Base-by-base conservation (phyloP, 495 filamentous ascomycete genomes). In the Pyrenopolyporus hunteri region DNA sequence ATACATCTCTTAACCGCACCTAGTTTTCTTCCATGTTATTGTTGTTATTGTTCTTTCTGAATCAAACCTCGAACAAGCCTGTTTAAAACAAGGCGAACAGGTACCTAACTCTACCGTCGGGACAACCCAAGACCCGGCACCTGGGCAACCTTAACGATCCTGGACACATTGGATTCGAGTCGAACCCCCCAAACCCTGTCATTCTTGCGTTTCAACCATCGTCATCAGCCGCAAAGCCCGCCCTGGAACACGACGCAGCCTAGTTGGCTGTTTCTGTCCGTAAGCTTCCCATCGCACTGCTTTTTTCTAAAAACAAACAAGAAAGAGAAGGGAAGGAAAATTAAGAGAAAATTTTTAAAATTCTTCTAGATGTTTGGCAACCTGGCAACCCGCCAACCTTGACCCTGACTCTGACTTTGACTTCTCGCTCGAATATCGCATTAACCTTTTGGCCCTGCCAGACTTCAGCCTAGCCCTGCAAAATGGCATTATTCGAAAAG, bases 401-500 rank as follows among this genome's bases (percentile, higher is more conserved):
- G 58, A 58, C 47, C 31, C 49, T 29, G 9, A 29, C 26, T 45
- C 22, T 16, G 17, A 39, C 8, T 39, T 29, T 29, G 9, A 26
- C 23, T 45, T 22, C 11, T 25, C 1, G 28, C 17, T 23, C 20
- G 14, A 26, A 14, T 17, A 13, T 40, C 25, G 14, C 16, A 56
- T 62, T 66, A 49, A 54, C 48, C 20, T 64, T 62, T 46, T 0
- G 13, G 16, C 29, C 22, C 49, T n/a, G n/a, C 7, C 16, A 56
- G 35, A 42, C 16, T 36, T 26, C 50, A 53, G 23, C 31, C 25
- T 46, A 54, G 36, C 51, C 50, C 25, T 43, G 16, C 14, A 56
- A 45, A 31, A 71, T 69, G 69, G 49, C 66, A 14, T 50, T 71
- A 39, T 64, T 66, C 62, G 75, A 79, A 32, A 74, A 73, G 47